Evolutionary conservation across 768 basidiomycete species (phyloP).

Genomic region (Paxillus rubicundulus): DNA sequence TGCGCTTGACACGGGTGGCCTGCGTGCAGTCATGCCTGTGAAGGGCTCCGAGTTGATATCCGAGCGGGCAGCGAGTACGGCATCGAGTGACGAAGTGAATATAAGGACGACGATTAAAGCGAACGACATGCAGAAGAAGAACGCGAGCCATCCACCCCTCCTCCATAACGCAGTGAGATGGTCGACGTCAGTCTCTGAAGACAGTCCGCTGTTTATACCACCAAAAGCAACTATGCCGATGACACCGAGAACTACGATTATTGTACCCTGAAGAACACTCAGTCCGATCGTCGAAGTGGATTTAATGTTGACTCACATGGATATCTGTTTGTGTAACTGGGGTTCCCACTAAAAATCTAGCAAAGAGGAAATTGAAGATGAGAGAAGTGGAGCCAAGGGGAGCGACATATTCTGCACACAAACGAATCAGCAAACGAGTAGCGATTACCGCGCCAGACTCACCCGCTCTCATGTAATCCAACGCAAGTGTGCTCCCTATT

Average conservation of each 20-base stretch:
- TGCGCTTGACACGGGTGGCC: slow-evolving; percentile 11
- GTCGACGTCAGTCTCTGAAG: slow-evolving; percentile 64
- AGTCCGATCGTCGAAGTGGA: background rate
- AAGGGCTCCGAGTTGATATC: slow-evolving; percentile 66
- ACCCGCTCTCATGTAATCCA: slow-evolving; percentile 88
- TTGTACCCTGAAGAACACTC: slow-evolving; percentile 57
- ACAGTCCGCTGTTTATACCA: slow-evolving; percentile 78
- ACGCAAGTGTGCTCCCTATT: slow-evolving; percentile 82
- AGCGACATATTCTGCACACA: slow-evolving; percentile 80
- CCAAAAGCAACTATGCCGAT: slow-evolving; percentile 88
- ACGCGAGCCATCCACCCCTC: slow-evolving; percentile 85
- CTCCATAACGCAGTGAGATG: slow-evolving; percentile 85
- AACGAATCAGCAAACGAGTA: slow-evolving; percentile 11
- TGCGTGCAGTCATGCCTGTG: slow-evolving; percentile 37
- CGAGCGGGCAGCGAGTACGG: slow-evolving; percentile 63
- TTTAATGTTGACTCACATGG: slow-evolving; percentile 47
- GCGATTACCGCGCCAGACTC: slow-evolving; percentile 13
- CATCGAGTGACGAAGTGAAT: slow-evolving; percentile 70
- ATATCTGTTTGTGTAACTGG: slow-evolving; percentile 84
- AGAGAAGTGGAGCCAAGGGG: slow-evolving; percentile 91
- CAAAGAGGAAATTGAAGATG: slow-evolving; percentile 96
- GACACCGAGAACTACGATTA: slow-evolving; percentile 80
- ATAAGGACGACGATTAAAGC: slow-evolving; percentile 65
- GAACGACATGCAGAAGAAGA: slow-evolving; percentile 77
- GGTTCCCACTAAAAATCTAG: slow-evolving; percentile 82